Evolutionary conservation across 2,329 filamentous ascomycete species (phyloP).

Genomic region (Claviceps humidiphila): DNA sequence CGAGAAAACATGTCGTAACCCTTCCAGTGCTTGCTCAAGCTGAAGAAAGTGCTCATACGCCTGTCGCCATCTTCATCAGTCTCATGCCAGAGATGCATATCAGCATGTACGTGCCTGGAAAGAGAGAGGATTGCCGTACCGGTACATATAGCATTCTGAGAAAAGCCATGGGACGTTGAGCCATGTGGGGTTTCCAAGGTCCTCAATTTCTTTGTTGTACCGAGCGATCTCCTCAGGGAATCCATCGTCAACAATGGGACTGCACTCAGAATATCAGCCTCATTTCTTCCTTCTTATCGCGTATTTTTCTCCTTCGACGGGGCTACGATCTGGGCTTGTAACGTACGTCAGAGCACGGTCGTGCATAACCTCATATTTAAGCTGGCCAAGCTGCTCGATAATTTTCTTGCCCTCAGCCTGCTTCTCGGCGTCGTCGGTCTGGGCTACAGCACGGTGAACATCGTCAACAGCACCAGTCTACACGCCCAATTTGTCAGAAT

Average conservation of each 20-base stretch:
- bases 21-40: conserved; percentile 69
- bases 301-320: background rate
- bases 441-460: conserved; percentile 60
- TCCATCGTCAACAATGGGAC: conserved; percentile 65
- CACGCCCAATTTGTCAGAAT: background rate
- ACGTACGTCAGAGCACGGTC: conserved; percentile 63
- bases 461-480: conserved; percentile 91
- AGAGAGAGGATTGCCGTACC: conserved; percentile 28
- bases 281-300: background rate
- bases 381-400: conserved; percentile 58
- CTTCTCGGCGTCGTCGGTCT: conserved; percentile 48
- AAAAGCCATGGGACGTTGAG: conserved; percentile 80
- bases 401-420: conserved; percentile 75
- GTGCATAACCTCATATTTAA: conserved; percentile 95
- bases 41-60: conserved; percentile 70
- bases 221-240: conserved; percentile 62
- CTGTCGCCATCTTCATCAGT: conserved; percentile 20
- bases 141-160: conserved; percentile 87
- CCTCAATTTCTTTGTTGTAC: conserved; percentile 78
- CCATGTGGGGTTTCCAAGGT: conserved; percentile 65
- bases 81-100: background rate
- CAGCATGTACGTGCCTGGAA: background rate
- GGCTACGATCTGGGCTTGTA: background rate
- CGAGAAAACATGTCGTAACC: conserved; percentile 77
- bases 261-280: conserved; percentile 19